Conservation (phyloP, 345 rosid genomes). For the Heritiera fomes region DNA sequence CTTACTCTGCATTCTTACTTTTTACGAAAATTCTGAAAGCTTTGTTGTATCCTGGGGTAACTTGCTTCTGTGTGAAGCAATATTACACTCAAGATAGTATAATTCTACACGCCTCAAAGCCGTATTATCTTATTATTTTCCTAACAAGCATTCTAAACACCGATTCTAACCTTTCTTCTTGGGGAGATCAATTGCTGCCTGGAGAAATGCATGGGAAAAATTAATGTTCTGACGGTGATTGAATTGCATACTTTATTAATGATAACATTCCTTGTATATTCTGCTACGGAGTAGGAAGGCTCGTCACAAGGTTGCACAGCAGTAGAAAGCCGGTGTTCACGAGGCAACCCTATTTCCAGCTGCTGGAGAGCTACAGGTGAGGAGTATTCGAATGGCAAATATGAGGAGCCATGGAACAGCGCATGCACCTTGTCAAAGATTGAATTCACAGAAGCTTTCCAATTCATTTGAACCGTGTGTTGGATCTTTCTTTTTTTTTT, state of each 20-base stretch:
- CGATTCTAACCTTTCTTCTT: not conserved
- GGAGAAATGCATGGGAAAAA: slow-evolving; percentile 99
- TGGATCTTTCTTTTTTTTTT: not conserved
- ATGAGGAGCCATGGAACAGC: slow-evolving; percentile 37
- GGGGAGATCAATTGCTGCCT: slow-evolving; percentile 82
- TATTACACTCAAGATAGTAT: too few relatives aligned
- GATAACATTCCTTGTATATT: not conserved
- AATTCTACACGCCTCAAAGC: too few relatives aligned
- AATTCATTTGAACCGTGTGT: not conserved
- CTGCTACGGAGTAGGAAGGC: slow-evolving; percentile 82
- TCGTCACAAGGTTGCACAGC: slow-evolving; percentile 65
- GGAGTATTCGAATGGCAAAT: slow-evolving; percentile 55
- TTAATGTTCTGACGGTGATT: slow-evolving; percentile 22
- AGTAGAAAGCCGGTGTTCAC: slow-evolving; percentile 63
- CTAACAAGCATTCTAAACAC: too few relatives aligned
- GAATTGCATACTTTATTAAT: not conserved
- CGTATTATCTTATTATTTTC: too few relatives aligned
- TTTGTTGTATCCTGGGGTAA: too few relatives aligned
- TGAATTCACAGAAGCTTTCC: not conserved
- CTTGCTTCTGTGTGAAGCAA: too few relatives aligned
- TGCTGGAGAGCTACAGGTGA: slow-evolving; percentile 41
- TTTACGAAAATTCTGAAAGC: too few relatives aligned
- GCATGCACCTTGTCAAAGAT: not conserved
- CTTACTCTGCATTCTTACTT: too few relatives aligned
- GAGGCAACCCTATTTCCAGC: slow-evolving; percentile 53